Conservation (phyloP, 768 basidiomycete species). For the Kwoniella shandongensis region DNA sequence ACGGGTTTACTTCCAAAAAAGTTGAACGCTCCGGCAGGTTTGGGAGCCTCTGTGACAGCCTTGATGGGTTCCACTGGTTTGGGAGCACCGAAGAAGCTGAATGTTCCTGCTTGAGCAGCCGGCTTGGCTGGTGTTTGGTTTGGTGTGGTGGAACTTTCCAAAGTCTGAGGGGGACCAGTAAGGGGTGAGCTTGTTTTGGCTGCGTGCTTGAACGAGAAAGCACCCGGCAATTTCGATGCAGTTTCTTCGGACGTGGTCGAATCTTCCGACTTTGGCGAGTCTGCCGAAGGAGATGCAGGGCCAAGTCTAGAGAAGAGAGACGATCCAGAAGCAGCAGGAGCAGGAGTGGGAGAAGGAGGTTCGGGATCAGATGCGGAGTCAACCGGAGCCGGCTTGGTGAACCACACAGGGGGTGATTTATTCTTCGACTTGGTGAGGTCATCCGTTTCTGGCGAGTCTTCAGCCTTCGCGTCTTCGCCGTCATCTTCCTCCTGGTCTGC, state of each 20-base stretch:
- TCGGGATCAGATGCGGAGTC: conserved; percentile 1
- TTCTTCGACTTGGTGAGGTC: conserved; percentile 2
- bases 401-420: conserved; percentile 37
- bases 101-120: not conserved
- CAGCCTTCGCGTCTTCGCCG: conserved; percentile 18
- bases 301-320: conserved; percentile 21
- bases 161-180: conserved; percentile 32
- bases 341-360: conserved; percentile 3
- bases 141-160: conserved; percentile 21
- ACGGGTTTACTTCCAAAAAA: conserved; percentile 14
- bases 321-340: conserved; percentile 5
- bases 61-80: not conserved
- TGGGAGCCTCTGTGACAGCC: not conserved
- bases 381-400: conserved; percentile 21
- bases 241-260: conserved; percentile 1
- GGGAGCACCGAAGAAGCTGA: not conserved
- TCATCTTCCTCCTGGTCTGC: conserved; percentile 21
- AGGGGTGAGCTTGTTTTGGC: conserved; percentile 40
- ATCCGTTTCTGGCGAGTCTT: not conserved
- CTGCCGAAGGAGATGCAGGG: conserved; percentile 9
- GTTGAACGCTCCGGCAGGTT: conserved; percentile 12
- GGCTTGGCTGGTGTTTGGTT: conserved; percentile 32
- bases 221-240: conserved; percentile 10
- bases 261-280: not conserved
- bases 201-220: conserved; percentile 37